phyloP scores from a whole-genome alignment of 2,329 filamentous ascomycete species.

The Pseudocercospora vitis region DNA sequence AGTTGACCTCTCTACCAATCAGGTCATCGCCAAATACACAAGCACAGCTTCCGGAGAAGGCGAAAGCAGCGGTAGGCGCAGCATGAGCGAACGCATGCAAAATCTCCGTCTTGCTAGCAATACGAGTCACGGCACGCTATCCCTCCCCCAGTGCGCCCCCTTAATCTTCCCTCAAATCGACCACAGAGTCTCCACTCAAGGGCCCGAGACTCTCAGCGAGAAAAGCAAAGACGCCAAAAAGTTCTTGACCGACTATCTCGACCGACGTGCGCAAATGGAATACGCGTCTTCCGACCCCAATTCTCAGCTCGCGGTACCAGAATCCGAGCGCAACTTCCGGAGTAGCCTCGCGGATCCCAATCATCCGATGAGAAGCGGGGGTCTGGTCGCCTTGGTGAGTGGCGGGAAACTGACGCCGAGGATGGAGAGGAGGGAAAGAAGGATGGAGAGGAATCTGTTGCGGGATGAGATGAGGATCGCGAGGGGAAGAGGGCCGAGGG shows the following conservation, averaged over 20 bases:
- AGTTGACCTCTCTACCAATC: constrained; percentile 42
- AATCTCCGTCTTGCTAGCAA: constrained; percentile 42
- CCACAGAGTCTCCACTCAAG: constrained; percentile 18
- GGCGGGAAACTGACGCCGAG: constrained; percentile 45
- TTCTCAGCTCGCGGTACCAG: constrained; percentile 38
- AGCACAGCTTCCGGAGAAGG: constrained; percentile 9
- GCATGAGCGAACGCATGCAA: constrained; percentile 34
- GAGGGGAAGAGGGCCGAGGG: constrained; percentile 14
- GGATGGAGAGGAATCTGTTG: constrained; percentile 8
- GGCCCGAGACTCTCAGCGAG: constrained; percentile 33
- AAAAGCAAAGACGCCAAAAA: constrained; percentile 34
- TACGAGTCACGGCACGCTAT: constrained; percentile 44
- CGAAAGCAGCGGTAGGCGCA: neutral
- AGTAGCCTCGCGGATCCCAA: constrained; percentile 55
- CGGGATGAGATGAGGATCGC: constrained; percentile 18
- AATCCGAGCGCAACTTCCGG: constrained; percentile 42
- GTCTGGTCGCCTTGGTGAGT: constrained; percentile 48
- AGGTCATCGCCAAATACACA: constrained; percentile 34
- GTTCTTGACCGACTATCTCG: constrained; percentile 52
- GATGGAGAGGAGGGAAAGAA: constrained; percentile 12
- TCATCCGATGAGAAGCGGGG: constrained; percentile 53
- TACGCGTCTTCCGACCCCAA: constrained; percentile 47
- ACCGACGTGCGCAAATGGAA: constrained; percentile 50
- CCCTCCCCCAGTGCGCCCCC: constrained; percentile 50
- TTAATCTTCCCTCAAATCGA: constrained; percentile 52